phyloP scores from a whole-genome alignment of 192 early-diverging fungal species.

The Phycomyces blakesleeanus region DNA sequence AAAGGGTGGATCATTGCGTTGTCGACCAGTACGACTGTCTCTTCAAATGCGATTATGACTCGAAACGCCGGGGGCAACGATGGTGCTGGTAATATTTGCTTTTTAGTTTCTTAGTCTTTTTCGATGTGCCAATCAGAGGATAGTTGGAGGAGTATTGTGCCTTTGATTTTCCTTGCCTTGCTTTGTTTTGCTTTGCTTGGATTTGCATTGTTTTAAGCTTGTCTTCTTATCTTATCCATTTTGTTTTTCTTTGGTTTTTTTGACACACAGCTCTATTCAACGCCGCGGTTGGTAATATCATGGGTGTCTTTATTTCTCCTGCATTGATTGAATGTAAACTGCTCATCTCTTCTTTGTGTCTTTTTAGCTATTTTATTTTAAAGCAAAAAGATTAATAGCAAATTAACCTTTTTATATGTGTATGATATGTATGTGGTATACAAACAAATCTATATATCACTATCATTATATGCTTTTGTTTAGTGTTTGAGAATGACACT shows the following conservation, averaged over 20 bases:
- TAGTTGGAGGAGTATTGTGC: too few relatives aligned
- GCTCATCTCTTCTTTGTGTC: too few relatives aligned
- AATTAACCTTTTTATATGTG: not conserved
- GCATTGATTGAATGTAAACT: constrained; percentile 29
- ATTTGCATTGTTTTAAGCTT: not conserved
- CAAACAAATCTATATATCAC: not conserved
- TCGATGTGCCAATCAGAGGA: too few relatives aligned
- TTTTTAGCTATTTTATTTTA: too few relatives aligned
- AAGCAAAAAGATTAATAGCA: too few relatives aligned
- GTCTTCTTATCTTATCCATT: not conserved
- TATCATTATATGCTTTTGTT: not conserved
- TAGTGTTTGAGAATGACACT: constrained; percentile 21
- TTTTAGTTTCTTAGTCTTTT: too few relatives aligned
- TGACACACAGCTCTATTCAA: constrained; percentile 45
- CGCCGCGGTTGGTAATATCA: constrained; percentile 61
- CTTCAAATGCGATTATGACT: constrained; percentile 71
- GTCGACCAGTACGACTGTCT: constrained; percentile 63
- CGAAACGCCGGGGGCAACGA: constrained; percentile 61
- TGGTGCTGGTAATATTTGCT: constrained; percentile 30
- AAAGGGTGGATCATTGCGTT: constrained; percentile 58
- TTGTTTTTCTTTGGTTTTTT: too few relatives aligned
- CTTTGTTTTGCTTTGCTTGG: too few relatives aligned
- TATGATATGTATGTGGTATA: not conserved
- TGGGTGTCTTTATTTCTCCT: constrained; percentile 40
- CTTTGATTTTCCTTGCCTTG: too few relatives aligned